A percentile compares a stretch with the other conserved stretches of the same genome.
Evolutionary conservation across 2,329 filamentous ascomycete species (phyloP).

Genomic region (Mycocentrospora acerina): DNA sequence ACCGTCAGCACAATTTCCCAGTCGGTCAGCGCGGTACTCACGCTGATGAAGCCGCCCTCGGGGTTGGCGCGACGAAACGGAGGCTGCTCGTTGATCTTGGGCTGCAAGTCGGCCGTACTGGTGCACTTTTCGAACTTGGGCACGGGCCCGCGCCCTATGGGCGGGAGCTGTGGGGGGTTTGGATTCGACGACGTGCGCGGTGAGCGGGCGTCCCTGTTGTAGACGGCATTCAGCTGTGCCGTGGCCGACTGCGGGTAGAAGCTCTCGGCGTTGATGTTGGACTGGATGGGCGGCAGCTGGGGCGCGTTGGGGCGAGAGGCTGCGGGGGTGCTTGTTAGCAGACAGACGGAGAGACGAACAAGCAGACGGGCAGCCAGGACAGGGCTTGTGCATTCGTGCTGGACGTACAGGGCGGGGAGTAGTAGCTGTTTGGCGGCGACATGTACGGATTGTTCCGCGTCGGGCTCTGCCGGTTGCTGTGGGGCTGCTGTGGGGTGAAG

Average conservation of each 20-base stretch:
- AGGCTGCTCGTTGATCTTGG: conserved; percentile 83
- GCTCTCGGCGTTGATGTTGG: conserved; percentile 68
- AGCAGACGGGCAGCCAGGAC: conserved; percentile 7
- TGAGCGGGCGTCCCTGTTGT: conserved; percentile 55
- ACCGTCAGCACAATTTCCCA: conserved; percentile 17
- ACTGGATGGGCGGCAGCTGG: conserved; percentile 74
- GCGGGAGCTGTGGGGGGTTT: conserved; percentile 51
- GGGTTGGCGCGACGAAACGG: conserved; percentile 91
- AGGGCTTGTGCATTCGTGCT: conserved; percentile 5
- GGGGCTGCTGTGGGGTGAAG: conserved; percentile 45
- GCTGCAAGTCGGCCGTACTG: conserved; percentile 71
- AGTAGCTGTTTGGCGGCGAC: conserved; percentile 59
- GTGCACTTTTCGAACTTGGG: conserved; percentile 85
- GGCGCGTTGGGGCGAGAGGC: conserved; percentile 57
- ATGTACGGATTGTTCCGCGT: conserved; percentile 64
- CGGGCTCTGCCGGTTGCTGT: conserved; percentile 73
- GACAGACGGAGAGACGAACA: neutral
- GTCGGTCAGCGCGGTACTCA: conserved; percentile 52
- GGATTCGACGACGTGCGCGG: conserved; percentile 46
- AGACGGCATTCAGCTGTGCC: conserved; percentile 69
- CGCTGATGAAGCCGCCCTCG: conserved; percentile 96
- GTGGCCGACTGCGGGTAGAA: conserved; percentile 72
- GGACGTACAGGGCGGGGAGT: conserved; percentile 58
- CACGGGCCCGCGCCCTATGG: conserved; percentile 64
- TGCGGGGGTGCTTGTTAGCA: conserved; percentile 28